A percentile compares a stretch with the other conserved stretches of the same genome.
Conservation (phyloP, 2,329 filamentous ascomycete species). For the Phyllosticta paracitricarpa region DNA sequence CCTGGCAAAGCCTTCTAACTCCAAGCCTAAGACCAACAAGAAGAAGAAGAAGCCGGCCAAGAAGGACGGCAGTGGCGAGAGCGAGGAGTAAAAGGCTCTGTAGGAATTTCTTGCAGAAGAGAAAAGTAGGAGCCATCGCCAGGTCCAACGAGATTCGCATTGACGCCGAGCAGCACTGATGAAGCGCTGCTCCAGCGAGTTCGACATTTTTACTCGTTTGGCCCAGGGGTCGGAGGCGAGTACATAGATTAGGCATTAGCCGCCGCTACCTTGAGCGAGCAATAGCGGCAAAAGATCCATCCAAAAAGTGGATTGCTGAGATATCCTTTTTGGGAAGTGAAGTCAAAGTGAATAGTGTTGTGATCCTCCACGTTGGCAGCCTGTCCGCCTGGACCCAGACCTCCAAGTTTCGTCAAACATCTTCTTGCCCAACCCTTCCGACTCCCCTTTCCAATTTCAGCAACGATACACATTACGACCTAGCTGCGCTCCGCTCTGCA, state of each 20-base stretch:
- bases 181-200: neutral
- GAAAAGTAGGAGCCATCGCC: neutral
- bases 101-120: neutral
- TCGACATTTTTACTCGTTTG: neutral
- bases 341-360: constrained; percentile 2
- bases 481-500: neutral
- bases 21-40: constrained; percentile 82
- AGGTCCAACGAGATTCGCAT: neutral
- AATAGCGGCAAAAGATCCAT: constrained; percentile 8
- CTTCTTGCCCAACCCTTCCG: neutral
- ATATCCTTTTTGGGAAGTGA: neutral
- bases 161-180: neutral
- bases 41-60: constrained; percentile 66
- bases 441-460: neutral
- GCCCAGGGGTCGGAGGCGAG: neutral
- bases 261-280: neutral
- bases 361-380: neutral
- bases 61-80: constrained; percentile 46
- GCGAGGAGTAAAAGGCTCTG: constrained; percentile 23
- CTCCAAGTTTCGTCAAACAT: constrained; percentile 1
- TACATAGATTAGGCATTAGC: constrained; percentile 3
- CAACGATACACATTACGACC: neutral
- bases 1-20: constrained; percentile 49
- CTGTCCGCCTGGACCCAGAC: neutral
- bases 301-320: neutral